Conservation (phyloP, 768 basidiomycete genomes). For the Pleurotus citrinopileatus region DNA sequence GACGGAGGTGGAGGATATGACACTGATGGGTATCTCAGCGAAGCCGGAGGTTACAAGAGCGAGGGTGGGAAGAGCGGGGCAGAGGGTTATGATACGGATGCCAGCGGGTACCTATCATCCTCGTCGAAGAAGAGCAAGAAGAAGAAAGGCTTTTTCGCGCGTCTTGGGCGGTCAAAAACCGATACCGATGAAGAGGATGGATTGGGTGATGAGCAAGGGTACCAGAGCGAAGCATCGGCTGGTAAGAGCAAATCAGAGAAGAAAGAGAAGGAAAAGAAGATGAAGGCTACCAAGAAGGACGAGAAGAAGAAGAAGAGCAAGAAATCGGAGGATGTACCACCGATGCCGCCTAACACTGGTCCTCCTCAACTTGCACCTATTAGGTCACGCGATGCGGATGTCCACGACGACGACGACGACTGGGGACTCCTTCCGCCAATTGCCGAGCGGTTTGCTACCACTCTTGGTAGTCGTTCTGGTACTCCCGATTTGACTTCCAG, state of each 20-base stretch:
- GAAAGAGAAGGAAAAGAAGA: conserved; percentile 24
- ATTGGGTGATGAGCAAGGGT: conserved; percentile 40
- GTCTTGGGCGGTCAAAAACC: conserved; percentile 27
- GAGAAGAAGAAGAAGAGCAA: conserved; percentile 14
- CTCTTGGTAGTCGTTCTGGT: conserved; percentile 15
- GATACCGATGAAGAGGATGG: conserved; percentile 25
- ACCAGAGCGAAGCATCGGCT: conserved; percentile 26
- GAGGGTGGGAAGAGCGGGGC: background rate
- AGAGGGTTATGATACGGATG: conserved; percentile 1
- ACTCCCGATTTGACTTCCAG: conserved; percentile 1
- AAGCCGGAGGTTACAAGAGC: background rate
- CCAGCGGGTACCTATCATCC: conserved; percentile 1
- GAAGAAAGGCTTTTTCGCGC: conserved; percentile 3
- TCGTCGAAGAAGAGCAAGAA: conserved; percentile 9
- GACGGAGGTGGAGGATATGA: background rate
- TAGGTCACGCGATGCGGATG: conserved; percentile 34
- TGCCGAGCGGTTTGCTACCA: conserved; percentile 44
- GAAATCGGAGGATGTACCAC: conserved; percentile 15
- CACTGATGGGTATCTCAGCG: conserved; percentile 5
- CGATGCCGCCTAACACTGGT: conserved; percentile 35
- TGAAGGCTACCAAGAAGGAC: conserved; percentile 23
- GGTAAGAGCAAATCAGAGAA: conserved; percentile 20
- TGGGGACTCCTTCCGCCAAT: conserved; percentile 36
- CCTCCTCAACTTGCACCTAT: conserved; percentile 38
- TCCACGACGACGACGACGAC: conserved; percentile 22